Conservation (phyloP, 805 yeast species). For the Candida insectorum region DNA sequence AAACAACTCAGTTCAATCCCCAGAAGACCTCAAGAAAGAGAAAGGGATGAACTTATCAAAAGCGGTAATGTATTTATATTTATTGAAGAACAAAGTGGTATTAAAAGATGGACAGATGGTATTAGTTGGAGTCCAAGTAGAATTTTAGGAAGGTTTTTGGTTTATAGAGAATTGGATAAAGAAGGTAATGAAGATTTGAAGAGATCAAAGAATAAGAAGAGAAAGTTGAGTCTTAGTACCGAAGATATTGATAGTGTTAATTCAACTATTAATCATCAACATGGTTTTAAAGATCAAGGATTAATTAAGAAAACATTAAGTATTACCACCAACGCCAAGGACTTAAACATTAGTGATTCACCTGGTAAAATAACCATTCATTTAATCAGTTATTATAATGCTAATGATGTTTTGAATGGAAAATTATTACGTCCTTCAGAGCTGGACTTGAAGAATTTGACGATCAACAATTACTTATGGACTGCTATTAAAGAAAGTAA, state of each 20-base stretch:
- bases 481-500: constrained; percentile 55
- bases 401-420: constrained; percentile 66
- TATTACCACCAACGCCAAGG: constrained; percentile 43
- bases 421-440: constrained; percentile 57
- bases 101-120: constrained; percentile 97
- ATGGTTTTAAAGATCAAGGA: constrained; percentile 67
- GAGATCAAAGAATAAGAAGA: constrained; percentile 42
- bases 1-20: constrained; percentile 59
- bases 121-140: constrained; percentile 90
- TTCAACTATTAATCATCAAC: constrained; percentile 25
- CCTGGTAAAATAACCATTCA: constrained; percentile 53
- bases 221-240: constrained; percentile 7
- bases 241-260: constrained; percentile 35
- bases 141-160: constrained; percentile 78
- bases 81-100: constrained; percentile 76
- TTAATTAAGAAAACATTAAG: constrained; percentile 81
- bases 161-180: constrained; percentile 64
- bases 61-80: constrained; percentile 85
- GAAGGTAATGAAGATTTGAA: constrained; percentile 25
- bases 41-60: constrained; percentile 59
- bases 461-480: constrained; percentile 48
- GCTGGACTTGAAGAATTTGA: constrained; percentile 47
- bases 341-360: constrained; percentile 21
- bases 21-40: constrained; percentile 80
- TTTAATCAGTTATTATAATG: constrained; percentile 73